Evolutionary conservation across 2,329 filamentous ascomycete species (phyloP), one percentile per base, ranked within the genome.

Genomic region (Trichophaea hybrida): DNA sequence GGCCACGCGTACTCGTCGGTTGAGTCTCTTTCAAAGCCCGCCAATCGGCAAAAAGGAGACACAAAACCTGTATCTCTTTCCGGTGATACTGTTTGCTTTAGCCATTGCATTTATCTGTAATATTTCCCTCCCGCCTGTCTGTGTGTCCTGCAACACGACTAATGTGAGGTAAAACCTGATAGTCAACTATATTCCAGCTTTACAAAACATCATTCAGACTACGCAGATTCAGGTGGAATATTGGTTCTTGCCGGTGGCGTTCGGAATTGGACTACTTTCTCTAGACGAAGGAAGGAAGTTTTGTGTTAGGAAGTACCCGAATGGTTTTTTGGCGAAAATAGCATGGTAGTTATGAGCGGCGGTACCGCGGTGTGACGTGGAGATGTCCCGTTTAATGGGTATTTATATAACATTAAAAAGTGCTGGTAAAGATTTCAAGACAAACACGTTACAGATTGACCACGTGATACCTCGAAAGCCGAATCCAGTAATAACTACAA

Each of bases 181-280:
- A 65, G 61, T 71, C 63, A 72, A 74, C 43, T 88, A 90, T 68
- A 79, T 85, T 1, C 83, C 83, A 0, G 74, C 76, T 2, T 74
- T 90, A 34, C 83, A 87, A 69, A 68, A 70, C 1, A 75, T 80
- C 1, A 73, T 88, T 1, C 77, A 72, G 15, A 88, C 84, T 0
- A 76, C 79, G 0, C 69, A 73, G 0, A 81, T 90, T 0, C 84
- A 85, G 0, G 80, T 82, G 0, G 85, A 85, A 70, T 76, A 89
- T 68, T 91, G 83, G 79, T 89, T 91, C 70, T 69, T 91, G 54
- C 86, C 86, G 0, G 81, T 85, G 69, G 78, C 81, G 0, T 88
- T 89, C 70, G 86, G 86, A 0, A 62, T 84, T 31, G 80, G 74
- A 0, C 75, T 86, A 40, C 69, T 88, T 55, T 67, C 81, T 7